phyloP scores from a whole-genome alignment of 2,329 filamentous ascomycete species.

The Colletotrichum sojae region DNA sequence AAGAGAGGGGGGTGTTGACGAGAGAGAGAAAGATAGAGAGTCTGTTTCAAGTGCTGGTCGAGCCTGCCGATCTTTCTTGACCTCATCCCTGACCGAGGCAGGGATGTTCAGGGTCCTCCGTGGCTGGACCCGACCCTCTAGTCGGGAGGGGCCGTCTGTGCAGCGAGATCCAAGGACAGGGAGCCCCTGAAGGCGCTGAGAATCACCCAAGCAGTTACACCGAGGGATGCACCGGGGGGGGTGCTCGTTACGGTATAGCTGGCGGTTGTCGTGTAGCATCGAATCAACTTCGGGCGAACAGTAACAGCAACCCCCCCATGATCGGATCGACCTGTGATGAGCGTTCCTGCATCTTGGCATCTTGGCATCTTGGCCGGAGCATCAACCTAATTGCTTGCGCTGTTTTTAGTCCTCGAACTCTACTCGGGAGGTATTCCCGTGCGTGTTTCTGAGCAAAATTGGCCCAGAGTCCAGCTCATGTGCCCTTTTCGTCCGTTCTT shows the following conservation, averaged over 20 bases:
- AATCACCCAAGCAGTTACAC: slow-evolving; percentile 6
- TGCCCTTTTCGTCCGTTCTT: slow-evolving; percentile 10
- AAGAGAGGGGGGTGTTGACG: background rate
- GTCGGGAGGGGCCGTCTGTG: slow-evolving; percentile 38
- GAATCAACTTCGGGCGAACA: background rate
- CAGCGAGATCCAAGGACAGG: slow-evolving; percentile 19
- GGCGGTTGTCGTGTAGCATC: background rate
- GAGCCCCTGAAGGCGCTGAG: slow-evolving; percentile 8
- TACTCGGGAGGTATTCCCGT: no score
- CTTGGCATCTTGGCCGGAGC: slow-evolving; percentile 32
- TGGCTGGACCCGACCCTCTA: slow-evolving; percentile 27
- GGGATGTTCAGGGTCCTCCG: background rate
- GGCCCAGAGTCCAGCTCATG: background rate
- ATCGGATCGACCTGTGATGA: background rate
- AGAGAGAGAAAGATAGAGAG: background rate
- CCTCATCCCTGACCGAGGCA: background rate
- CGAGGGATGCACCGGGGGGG: slow-evolving; percentile 4
- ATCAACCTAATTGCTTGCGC: background rate
- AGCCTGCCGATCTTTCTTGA: background rate
- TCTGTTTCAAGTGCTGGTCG: slow-evolving; percentile 21
- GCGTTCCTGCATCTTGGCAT: slow-evolving; percentile 14
- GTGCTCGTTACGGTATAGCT: background rate
- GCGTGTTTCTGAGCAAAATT: background rate
- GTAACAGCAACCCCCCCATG: background rate
- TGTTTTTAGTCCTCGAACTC: slow-evolving; percentile 12